Percentiles rank a stretch among this genome's conserved stretches.
Evolutionary conservation across 352 stramenopile genomes (phyloP).

Genomic region (Phytophthora foliorum): DNA sequence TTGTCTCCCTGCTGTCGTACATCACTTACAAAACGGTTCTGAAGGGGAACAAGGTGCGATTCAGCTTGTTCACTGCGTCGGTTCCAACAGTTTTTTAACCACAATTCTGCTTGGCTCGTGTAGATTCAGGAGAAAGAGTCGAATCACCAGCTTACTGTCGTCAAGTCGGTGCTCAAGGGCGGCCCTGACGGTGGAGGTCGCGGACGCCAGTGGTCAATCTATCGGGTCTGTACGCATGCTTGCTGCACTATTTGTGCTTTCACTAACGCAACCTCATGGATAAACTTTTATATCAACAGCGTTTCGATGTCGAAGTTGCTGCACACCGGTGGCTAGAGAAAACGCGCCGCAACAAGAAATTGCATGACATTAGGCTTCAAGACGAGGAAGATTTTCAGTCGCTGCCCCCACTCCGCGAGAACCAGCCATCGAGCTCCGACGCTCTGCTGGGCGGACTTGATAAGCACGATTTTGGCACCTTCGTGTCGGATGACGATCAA

Average conservation of each 20-base stretch:
- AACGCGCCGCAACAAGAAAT: slow-evolving; percentile 68
- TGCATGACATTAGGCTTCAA: slow-evolving; percentile 49
- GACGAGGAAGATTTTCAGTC: slow-evolving; percentile 77
- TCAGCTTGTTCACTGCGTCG: not conserved
- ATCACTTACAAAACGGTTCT: slow-evolving; percentile 80
- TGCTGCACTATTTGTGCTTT: not conserved
- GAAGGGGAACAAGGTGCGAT: slow-evolving; percentile 73
- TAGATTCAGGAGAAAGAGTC: slow-evolving; percentile 75
- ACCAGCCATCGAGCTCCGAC: slow-evolving; percentile 37
- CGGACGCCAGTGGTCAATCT: slow-evolving; percentile 75
- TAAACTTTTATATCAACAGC: slow-evolving; percentile 36
- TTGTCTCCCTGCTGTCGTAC: slow-evolving; percentile 80
- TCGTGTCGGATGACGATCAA: slow-evolving; percentile 53
- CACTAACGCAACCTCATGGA: not conserved
- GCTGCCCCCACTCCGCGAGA: slow-evolving; percentile 53
- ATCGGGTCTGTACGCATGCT: slow-evolving; percentile 45
- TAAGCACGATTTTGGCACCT: slow-evolving; percentile 55
- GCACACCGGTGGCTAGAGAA: slow-evolving; percentile 67
- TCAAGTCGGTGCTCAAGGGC: slow-evolving; percentile 68
- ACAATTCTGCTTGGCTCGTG: not conserved
- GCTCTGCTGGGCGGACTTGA: slow-evolving; percentile 28
- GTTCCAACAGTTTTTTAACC: not conserved
- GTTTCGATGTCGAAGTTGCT: slow-evolving; percentile 72
- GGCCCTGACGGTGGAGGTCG: slow-evolving; percentile 51
- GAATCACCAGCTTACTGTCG: slow-evolving; percentile 41